Evolutionary conservation across 192 early-diverging fungal species (phyloP).

Genomic region (Gamsiella multidivaricata): DNA sequence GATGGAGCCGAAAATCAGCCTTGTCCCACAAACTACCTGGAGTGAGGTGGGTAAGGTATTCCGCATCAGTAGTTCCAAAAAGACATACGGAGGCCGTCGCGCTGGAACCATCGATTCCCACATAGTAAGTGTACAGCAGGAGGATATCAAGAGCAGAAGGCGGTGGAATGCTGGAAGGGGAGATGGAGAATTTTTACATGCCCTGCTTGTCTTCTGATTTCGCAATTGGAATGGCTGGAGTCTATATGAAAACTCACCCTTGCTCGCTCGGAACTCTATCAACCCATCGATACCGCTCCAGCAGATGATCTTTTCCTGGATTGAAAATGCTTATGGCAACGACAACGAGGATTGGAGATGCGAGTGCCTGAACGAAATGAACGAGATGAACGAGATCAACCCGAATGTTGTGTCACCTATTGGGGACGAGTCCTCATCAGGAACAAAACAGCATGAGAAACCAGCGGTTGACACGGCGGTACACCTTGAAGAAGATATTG

Average conservation of each 20-base stretch:
- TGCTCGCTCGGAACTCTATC: slow-evolving; percentile 11
- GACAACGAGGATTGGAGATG: slow-evolving; percentile 3
- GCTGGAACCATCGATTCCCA: too few relatives aligned
- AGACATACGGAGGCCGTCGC: too few relatives aligned
- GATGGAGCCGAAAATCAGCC: too few relatives aligned
- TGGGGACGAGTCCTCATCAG: neutral
- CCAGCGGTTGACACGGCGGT: neutral
- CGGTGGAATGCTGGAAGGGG: slow-evolving; percentile 11
- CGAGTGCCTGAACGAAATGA: slow-evolving; percentile 10
- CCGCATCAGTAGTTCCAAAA: too few relatives aligned
- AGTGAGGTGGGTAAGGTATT: too few relatives aligned
- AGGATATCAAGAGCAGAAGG: too few relatives aligned
- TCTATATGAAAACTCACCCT: slow-evolving; percentile 9
- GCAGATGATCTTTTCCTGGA: slow-evolving; percentile 21
- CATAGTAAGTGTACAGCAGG: too few relatives aligned
- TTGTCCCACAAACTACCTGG: too few relatives aligned
- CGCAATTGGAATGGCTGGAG: slow-evolving; percentile 21
- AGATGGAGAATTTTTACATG: slow-evolving; percentile 20
- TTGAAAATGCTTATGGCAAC: slow-evolving; percentile 14
- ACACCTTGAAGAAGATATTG: slow-evolving; percentile 5
- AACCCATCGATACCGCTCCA: slow-evolving; percentile 3
- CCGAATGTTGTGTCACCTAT: neutral
- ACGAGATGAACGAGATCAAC: slow-evolving; percentile 21
- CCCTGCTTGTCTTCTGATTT: slow-evolving; percentile 10
- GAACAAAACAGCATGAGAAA: neutral